Evolutionary conservation across 2,329 filamentous ascomycete species (phyloP).

Genomic region (Aspergillus texensis): DNA sequence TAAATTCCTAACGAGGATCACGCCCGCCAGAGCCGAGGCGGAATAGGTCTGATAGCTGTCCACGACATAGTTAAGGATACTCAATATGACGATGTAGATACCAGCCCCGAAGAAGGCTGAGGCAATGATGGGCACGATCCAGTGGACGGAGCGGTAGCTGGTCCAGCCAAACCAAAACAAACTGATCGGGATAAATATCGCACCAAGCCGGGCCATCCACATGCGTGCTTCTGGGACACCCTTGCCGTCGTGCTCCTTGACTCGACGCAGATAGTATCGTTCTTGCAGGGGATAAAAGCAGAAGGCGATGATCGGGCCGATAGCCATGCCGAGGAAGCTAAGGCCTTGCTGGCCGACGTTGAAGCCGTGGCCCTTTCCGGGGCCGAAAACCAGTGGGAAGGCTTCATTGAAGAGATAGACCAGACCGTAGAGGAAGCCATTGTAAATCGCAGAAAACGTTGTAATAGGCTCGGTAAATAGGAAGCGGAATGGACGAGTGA

Average conservation of each 20-base stretch:
- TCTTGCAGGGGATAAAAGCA: conserved; percentile 53
- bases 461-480: conserved; percentile 35
- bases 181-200: conserved; percentile 63
- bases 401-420: conserved; percentile 78
- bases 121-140: conserved; percentile 69
- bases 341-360: conserved; percentile 58
- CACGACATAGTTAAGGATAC: conserved; percentile 75
- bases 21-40: conserved; percentile 73
- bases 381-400: conserved; percentile 67
- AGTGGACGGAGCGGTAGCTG: conserved; percentile 61
- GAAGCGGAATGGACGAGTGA: conserved; percentile 64
- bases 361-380: conserved; percentile 60
- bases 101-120: conserved; percentile 68
- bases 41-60: conserved; percentile 72
- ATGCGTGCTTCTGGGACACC: conserved; percentile 66
- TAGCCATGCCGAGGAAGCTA: conserved; percentile 58
- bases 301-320: conserved; percentile 68
- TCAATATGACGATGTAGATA: conserved; percentile 73
- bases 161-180: conserved; percentile 72
- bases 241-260: conserved; percentile 50
- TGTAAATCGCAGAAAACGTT: conserved; percentile 31
- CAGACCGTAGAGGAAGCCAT: conserved; percentile 71
- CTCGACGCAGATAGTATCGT: conserved; percentile 43
- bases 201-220: conserved; percentile 65
- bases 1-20: conserved; percentile 72